phyloP scores from a whole-genome alignment of 495 filamentous ascomycete genomes.

The Penicillium paradoxum region DNA sequence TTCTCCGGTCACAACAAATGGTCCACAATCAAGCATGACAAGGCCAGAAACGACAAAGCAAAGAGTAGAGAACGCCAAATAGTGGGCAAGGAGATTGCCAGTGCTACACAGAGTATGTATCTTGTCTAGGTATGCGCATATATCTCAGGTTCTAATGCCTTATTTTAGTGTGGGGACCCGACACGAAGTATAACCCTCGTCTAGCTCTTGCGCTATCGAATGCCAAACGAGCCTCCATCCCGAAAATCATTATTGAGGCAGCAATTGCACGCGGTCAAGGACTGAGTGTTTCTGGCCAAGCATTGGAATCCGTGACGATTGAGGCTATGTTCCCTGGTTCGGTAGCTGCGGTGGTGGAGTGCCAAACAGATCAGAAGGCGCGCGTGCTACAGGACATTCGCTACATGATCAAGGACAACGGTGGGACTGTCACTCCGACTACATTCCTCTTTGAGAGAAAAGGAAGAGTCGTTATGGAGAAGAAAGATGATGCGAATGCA shows the following conservation, averaged over 20 bases:
- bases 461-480: conserved; percentile 65
- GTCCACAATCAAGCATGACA: conserved; percentile 94
- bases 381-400: conserved; percentile 69
- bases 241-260: conserved; percentile 75
- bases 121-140: not conserved
- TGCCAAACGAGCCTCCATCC: conserved; percentile 82
- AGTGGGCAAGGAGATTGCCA: conserved; percentile 48
- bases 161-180: conserved; percentile 55
- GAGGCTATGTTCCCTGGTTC: conserved; percentile 78
- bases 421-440: conserved; percentile 65
- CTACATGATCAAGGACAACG: conserved; percentile 58
- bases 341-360: conserved; percentile 76
- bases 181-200: conserved; percentile 66
- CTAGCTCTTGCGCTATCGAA: conserved; percentile 64
- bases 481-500: conserved; percentile 52
- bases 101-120: conserved; percentile 50
- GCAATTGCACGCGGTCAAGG: conserved; percentile 88
- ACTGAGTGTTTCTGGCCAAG: conserved; percentile 60
- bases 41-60: conserved; percentile 67
- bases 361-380: conserved; percentile 74
- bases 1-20: conserved; percentile 82
- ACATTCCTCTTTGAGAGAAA: conserved; percentile 79
- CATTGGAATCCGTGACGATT: conserved; percentile 68
- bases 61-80: conserved; percentile 48
- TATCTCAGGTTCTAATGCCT: conserved; percentile 7